These are phyloP conservation scores for Trypanosoma caninum DNA, from an alignment of 208 protist genomes.

Conservation along the genomic window DNA sequence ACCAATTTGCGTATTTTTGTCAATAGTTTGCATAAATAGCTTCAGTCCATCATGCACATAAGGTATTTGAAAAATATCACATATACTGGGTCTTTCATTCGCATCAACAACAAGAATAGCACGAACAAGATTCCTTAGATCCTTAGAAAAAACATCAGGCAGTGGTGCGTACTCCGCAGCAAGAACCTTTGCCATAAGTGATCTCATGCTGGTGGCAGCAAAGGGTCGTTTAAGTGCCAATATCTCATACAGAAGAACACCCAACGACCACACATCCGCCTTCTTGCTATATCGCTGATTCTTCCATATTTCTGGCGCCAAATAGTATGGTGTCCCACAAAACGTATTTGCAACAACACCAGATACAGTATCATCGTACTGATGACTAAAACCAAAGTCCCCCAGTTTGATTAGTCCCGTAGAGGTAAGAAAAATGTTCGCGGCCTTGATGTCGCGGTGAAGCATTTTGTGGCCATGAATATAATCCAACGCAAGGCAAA, in stretches of 20 bases:
- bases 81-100: conserved; percentile 60
- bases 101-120: conserved; percentile 69
- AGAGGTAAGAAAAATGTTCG: conserved; percentile 86
- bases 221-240: conserved; percentile 79
- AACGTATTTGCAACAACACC: conserved; percentile 87
- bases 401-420: conserved; percentile 88
- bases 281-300: conserved; percentile 88
- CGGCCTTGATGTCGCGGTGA: conserved; percentile 90
- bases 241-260: conserved; percentile 78
- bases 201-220: conserved; percentile 76
- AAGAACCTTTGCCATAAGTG: conserved; percentile 80
- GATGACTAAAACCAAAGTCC: conserved; percentile 90
- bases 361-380: conserved; percentile 88
- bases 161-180: conserved; percentile 56
- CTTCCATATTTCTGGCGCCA: conserved; percentile 90
- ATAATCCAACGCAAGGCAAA: conserved; percentile 81
- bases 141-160: conserved; percentile 55
- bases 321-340: conserved; percentile 68
- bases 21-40: conserved; percentile 76
- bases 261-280: conserved; percentile 80
- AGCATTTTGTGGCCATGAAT: conserved; percentile 90
- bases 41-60: conserved; percentile 78
- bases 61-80: conserved; percentile 69
- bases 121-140: conserved; percentile 62
- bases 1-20: conserved; percentile 73